phyloP scores from a whole-genome alignment of 2,329 filamentous ascomycete genomes.

The Ceratocystiopsis brevicomis region DNA sequence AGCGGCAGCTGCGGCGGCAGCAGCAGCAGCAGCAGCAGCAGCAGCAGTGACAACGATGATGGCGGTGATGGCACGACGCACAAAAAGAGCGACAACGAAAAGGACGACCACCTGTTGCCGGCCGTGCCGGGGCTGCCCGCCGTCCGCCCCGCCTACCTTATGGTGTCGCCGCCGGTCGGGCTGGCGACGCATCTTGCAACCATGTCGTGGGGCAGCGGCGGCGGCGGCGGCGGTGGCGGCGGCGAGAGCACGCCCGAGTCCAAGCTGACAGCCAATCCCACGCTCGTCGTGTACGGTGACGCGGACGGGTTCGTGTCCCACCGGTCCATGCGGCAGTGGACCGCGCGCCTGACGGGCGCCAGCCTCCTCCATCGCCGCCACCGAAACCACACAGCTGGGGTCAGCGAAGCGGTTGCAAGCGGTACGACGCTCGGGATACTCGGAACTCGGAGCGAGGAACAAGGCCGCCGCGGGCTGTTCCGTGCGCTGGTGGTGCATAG shows the following conservation, averaged over 20 bases:
- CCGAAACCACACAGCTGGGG: not conserved
- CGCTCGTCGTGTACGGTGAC: conserved; percentile 56
- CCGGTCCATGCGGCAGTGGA: conserved; percentile 48
- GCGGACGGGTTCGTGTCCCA: conserved; percentile 54
- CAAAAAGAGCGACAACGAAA: not conserved
- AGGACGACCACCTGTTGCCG: conserved; percentile 8
- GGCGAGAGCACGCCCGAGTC: conserved; percentile 20
- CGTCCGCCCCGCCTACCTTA: conserved; percentile 34
- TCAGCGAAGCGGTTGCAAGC: no score
- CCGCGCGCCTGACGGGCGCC: conserved; percentile 25
- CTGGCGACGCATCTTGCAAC: conserved; percentile 42
- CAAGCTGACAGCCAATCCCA: conserved; percentile 38
- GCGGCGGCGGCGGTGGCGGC: not conserved
- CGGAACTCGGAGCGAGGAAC: no score
- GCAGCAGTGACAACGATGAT: conserved; percentile 8
- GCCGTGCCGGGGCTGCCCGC: conserved; percentile 17
- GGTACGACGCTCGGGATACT: no score
- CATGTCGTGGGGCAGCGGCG: conserved; percentile 28
- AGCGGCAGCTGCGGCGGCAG: conserved; percentile 8
- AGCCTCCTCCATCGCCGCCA: not conserved
- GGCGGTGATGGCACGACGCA: not conserved
- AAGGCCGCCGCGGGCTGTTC: conserved; percentile 18
- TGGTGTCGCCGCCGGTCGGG: conserved; percentile 49
- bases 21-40: not conserved
- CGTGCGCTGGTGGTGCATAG: conserved; percentile 23